Evolutionary conservation across 805 yeast genomes (phyloP), one percentile per base, ranked within the genome.

Genomic region (Metschnikowia anglica): DNA sequence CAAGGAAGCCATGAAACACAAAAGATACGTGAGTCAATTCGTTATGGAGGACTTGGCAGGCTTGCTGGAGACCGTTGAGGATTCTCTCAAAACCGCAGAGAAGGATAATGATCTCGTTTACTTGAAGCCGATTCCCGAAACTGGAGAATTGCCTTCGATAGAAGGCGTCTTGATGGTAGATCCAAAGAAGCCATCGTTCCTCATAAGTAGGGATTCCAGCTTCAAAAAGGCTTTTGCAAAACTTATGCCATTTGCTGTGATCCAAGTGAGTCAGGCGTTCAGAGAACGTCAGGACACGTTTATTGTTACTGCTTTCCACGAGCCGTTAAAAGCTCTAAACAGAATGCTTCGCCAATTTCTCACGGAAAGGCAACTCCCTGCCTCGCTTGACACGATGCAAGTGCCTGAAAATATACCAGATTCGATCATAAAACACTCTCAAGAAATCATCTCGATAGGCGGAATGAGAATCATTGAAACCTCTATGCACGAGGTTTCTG

Each of bases 31-130:
- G 1, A 48, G 60, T n/a, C 53, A 60, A 8, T 39, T 64, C 2
- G 81, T 80, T 0, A 48, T 73, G 5, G 76, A 73, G 5, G 88
- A 83, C 54, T 60, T 81, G 8, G 52, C 62, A 13, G 80, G 81
- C 0, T 70, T 90, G 15, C 49, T 59, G 1, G 58, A 60, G 3
- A 70, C 72, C 2, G 68, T 85, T 1, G 56, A 63, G 8, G 72
- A 68, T 1, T 68, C 73, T 1, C 55, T 83, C 8, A 62, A 68
- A 13, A 67, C 75, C 2, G 79, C 90, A 0, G 88, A 85, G 49
- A 74, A 81, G 50, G 97, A 89, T 51, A 89, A 89, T 58, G 90
- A 88, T 55, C 68, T 88, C 52, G 81, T 90, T 5, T 87, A 88
- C 60, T 63, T 86, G 29, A 82, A 85, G 44, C 64, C 68, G 1